Conservation (phyloP, 1,284 basidiomycete species). For the Ganoderma lucidum region DNA sequence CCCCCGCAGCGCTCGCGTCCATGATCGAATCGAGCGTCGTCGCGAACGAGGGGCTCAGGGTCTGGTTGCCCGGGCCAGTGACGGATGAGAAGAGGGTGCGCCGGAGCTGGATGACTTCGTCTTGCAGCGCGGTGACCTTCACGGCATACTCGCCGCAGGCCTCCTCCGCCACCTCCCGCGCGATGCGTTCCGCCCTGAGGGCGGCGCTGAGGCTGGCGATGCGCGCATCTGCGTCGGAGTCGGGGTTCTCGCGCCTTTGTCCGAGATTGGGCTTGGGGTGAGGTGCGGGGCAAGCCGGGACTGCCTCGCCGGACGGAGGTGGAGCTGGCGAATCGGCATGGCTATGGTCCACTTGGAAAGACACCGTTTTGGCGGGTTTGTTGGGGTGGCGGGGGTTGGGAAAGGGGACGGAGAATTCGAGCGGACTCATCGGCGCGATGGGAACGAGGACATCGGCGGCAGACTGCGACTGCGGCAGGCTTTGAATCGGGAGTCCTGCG, state of each 20-base stretch:
- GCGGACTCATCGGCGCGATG: slow-evolving; percentile 12
- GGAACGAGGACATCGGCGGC: slow-evolving; percentile 23
- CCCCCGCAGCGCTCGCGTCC: background rate
- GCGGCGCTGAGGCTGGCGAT: slow-evolving; percentile 19
- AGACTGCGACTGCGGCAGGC: slow-evolving; percentile 6
- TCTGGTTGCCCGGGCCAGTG: background rate
- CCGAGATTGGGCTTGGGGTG: slow-evolving; percentile 28
- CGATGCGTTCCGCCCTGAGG: slow-evolving; percentile 32
- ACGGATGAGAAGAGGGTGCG: slow-evolving; percentile 6
- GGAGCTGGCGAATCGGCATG: background rate
- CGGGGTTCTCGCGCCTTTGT: background rate
- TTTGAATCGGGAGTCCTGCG: background rate
- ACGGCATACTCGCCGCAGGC: slow-evolving; percentile 22
- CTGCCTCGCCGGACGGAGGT: background rate
- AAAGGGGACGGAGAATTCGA: background rate
- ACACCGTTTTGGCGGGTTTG: background rate
- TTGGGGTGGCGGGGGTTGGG: background rate
- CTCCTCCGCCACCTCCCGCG: slow-evolving; percentile 25
- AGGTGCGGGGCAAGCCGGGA: background rate
- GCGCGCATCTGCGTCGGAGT: slow-evolving; percentile 16
- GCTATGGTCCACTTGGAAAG: background rate
- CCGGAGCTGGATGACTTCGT: slow-evolving; percentile 42
- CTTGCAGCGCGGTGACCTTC: slow-evolving; percentile 31
- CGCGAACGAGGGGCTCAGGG: background rate
- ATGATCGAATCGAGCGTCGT: slow-evolving; percentile 5